Conservation (phyloP, 225 moss, liverwort and hornwort species). For the Rhytidiadelphus loreus region DNA sequence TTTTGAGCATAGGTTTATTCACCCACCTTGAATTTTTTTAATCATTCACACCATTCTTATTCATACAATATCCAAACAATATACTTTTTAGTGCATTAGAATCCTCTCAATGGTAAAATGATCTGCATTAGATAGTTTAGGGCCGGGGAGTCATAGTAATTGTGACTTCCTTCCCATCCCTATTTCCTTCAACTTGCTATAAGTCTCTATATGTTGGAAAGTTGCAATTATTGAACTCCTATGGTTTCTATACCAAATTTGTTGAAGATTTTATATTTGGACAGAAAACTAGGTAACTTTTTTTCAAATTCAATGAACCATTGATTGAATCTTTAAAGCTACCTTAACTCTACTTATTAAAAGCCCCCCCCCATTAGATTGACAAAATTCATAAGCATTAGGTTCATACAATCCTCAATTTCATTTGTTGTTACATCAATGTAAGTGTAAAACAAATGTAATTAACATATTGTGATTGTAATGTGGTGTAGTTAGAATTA, state of each 20-base stretch:
- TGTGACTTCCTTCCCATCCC: rapidly evolving
- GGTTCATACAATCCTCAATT: no score
- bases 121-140: background rate
- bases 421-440: no score
- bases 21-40: background rate
- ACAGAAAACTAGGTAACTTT: background rate
- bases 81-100: background rate
- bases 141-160: background rate
- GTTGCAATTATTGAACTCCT: background rate
- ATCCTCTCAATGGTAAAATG: background rate
- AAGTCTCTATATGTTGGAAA: background rate
- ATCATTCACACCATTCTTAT: background rate
- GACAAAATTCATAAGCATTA: no score
- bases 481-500: no score
- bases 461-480: no score
- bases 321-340: background rate
- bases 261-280: background rate
- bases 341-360: background rate
- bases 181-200: background rate
- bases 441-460: no score
- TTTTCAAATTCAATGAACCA: background rate
- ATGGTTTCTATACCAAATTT: rapidly evolving
- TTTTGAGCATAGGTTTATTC: background rate
- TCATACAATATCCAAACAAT: background rate
- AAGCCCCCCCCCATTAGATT: background rate